Conservation (phyloP, 192 early-diverging fungal species). For the Bifiguratus adelaidae region DNA sequence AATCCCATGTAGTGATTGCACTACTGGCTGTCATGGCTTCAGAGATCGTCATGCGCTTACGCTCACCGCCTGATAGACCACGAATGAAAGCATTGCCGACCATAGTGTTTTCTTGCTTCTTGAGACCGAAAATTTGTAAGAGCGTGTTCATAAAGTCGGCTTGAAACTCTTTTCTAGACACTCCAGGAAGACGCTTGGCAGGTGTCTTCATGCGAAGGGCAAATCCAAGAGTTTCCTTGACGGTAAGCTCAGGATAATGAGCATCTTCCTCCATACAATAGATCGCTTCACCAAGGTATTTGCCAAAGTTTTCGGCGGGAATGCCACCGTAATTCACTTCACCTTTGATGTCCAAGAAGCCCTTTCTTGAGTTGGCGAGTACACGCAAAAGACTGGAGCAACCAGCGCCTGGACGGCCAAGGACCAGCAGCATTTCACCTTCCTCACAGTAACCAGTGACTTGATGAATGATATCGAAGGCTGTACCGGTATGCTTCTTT, state of each 20-base stretch:
- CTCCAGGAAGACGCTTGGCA: conserved; percentile 33
- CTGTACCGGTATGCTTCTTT: conserved; percentile 10
- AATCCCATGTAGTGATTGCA: conserved; percentile 47
- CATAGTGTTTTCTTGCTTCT: conserved; percentile 55
- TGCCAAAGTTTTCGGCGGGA: conserved; percentile 37
- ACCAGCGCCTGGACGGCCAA: conserved; percentile 57
- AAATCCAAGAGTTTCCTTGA: conserved; percentile 64
- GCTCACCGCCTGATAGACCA: conserved; percentile 70
- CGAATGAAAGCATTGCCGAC: conserved; percentile 69
- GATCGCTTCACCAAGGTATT: conserved; percentile 45
- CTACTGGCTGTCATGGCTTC: conserved; percentile 58
- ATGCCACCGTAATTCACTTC: conserved; percentile 55
- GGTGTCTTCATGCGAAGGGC: conserved; percentile 67
- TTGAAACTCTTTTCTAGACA: conserved; percentile 33
- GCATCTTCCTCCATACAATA: conserved; percentile 39
- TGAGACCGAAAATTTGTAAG: conserved; percentile 34
- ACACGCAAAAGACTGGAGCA: conserved; percentile 55
- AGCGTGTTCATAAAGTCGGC: conserved; percentile 30
- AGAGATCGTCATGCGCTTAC: conserved; percentile 67
- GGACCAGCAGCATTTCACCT: conserved; percentile 61
- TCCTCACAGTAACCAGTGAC: conserved; percentile 54
- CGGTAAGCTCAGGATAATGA: conserved; percentile 64
- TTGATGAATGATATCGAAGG: conserved; percentile 39
- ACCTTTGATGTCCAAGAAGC: conserved; percentile 40
- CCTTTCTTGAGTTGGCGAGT: conserved; percentile 45